Evolutionary conservation across 73 alveolate genomes (phyloP), one percentile per base, ranked within the genome.

Genomic region (Halteria grandinella): DNA sequence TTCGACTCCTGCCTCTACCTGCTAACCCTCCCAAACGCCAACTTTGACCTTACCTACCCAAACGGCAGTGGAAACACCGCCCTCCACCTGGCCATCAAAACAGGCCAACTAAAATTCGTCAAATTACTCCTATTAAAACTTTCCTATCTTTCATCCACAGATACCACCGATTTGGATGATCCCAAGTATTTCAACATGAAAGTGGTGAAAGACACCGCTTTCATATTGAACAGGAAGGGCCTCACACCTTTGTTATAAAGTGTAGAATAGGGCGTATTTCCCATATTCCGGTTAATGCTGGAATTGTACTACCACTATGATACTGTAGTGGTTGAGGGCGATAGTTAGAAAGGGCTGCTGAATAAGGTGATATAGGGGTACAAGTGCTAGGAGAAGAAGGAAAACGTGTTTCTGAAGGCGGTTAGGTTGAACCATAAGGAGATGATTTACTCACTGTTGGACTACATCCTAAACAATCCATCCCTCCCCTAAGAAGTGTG

Each of bases 51-150:
- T 10, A 1, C 41, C 8, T 58, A 58, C 49, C 41, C 55, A 33
- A 75, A 75, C 31, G 49, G 77, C 29, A 60, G 27, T 1, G 79
- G 79, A 17, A 75, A 75, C 37, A 41, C 77, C 5, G 73, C 49
- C n/a, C 24, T 58, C 21, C 87, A 75, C 59, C 36, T 75, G 21
- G 87, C 87, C 25, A 75, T 75, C 8, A 55, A 52, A 40, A 32
- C 57, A 17, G 43, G 36, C 20, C 17, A 3, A 14, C 59, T 18
- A 17, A 6, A 18, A 20, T 58, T 6, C 31, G 63, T 75, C 8
- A 75, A 75, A 37, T 5, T 58, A 53, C 71, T 75, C 0, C 59
- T 75, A 25, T 55, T 59, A n/a, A n/a, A n/a, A n/a, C n/a, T n/a
- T n/a, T n/a, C n/a, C n/a, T n/a, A n/a, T n/a, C n/a, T n/a, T n/a